Evolutionary conservation across 2,329 filamentous ascomycete genomes (phyloP).

Genomic region (Nemania sp.): DNA sequence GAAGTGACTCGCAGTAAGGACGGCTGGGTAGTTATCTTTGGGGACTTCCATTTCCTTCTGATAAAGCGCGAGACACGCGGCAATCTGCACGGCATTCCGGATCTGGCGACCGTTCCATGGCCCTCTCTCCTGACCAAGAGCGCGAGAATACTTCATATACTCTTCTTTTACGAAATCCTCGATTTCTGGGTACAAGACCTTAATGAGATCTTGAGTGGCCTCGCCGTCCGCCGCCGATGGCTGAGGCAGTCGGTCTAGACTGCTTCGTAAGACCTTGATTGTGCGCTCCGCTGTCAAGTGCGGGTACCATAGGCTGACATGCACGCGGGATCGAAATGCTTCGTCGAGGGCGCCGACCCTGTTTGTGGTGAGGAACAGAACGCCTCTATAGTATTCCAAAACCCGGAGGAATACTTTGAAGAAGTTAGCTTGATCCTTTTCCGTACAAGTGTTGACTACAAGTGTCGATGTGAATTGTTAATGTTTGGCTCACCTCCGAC

Average conservation of each 20-base stretch:
- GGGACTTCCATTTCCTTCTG: background rate
- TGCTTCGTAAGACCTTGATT: slow-evolving; percentile 1
- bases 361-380: slow-evolving; percentile 47
- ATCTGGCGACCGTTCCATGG: slow-evolving; percentile 30
- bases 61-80: background rate
- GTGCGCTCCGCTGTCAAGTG: slow-evolving; percentile 18
- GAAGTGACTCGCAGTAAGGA: background rate
- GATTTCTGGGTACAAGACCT: slow-evolving; percentile 5
- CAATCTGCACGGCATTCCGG: background rate
- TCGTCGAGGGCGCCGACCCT: slow-evolving; percentile 46
- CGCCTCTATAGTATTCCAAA: slow-evolving; percentile 42
- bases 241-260: background rate
- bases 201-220: slow-evolving; percentile 19
- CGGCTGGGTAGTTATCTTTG: background rate
- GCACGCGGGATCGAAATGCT: slow-evolving; percentile 44
- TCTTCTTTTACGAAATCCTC: background rate
- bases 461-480: background rate
- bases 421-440: background rate
- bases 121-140: background rate
- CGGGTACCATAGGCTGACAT: slow-evolving; percentile 42
- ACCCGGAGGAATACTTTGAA: slow-evolving; percentile 16
- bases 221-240: slow-evolving; percentile 16
- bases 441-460: background rate
- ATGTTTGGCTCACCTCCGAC: background rate
- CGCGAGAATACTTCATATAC: background rate